Evolutionary conservation across 768 basidiomycete genomes (phyloP), one percentile per base, ranked within the genome.

Genomic region (Suillus subaureus): DNA sequence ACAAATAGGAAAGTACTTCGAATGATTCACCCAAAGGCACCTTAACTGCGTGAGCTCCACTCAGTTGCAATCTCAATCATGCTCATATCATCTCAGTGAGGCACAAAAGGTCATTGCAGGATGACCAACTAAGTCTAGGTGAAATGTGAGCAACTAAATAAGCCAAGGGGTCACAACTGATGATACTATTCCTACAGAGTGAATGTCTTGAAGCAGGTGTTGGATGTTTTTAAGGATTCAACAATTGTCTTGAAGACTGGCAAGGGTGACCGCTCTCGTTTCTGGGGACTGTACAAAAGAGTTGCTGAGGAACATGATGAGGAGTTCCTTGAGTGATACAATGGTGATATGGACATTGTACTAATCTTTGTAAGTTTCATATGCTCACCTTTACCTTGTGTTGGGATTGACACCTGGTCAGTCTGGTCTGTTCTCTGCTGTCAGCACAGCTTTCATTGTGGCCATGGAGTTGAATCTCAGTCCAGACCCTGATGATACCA

Each of bases 331-430:
- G 68, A 73, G 8, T 58, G 63, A 33, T 70, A 64, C 54, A 66
- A 58, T 12, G 56, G 64, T n/a, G 66, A 68, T 28, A 66, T 72
- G 49, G 68, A 72, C 58, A 64, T 69, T 12, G 47, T 71, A n/a
- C 54, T 73, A 2, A 60, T 73, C 51, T 73, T 73, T 42, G 72
- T 72, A 47, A 31, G 72, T 63, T 21, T 37, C 15, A 3, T 6
- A 8, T 51, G 26, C 15, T 51, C 49, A 3, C 15, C 26, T 26
- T 28, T 26, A 0, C 15, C 49, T 51, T 13, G 4, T 28, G 13
- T 40, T 23, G 42, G 13, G n/a, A 37, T 40, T 23, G 13, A 60
- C 8, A 3, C 26, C 15, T 2, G 0, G 3, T 35, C 37, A 69
- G 68, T 64, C 68, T 43, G 64, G 68, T 39, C 51, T 69, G 2